Evolutionary conservation across 2,329 filamentous ascomycete genomes (phyloP).

Genomic region (Kalmusia sp.): DNA sequence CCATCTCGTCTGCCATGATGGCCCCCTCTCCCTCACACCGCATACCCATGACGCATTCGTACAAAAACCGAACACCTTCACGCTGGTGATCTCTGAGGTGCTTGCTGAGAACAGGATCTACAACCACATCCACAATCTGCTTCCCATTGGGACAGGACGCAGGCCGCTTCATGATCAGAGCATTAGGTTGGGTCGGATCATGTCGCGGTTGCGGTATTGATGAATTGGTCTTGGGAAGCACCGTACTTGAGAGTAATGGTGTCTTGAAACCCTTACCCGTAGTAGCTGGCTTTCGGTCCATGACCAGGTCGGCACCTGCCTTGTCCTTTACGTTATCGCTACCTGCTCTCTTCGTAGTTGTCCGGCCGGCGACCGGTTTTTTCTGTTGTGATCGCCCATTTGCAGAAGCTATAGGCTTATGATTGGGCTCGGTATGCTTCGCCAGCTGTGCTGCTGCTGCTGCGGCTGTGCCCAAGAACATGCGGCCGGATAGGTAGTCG

Average conservation of each 20-base stretch:
- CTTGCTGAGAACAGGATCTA: slow-evolving; percentile 70
- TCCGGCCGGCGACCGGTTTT: slow-evolving; percentile 13
- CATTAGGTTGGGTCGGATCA: slow-evolving; percentile 65
- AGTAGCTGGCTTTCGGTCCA: slow-evolving; percentile 45
- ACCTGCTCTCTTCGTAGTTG: slow-evolving; percentile 27
- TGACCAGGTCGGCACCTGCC: slow-evolving; percentile 46
- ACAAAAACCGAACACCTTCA: slow-evolving; percentile 73
- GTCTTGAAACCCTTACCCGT: slow-evolving; percentile 65
- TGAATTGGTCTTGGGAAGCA: slow-evolving; percentile 55
- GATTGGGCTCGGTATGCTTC: slow-evolving; percentile 21
- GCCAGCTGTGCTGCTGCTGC: slow-evolving; percentile 24
- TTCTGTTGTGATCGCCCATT: slow-evolving; percentile 16
- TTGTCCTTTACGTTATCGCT: slow-evolving; percentile 8
- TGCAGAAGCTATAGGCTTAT: slow-evolving; percentile 18
- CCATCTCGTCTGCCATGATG: slow-evolving; percentile 79
- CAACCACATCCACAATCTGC: slow-evolving; percentile 73
- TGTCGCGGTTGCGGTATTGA: slow-evolving; percentile 67
- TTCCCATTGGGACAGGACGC: slow-evolving; percentile 64
- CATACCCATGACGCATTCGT: slow-evolving; percentile 80
- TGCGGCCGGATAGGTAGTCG: slow-evolving; percentile 62
- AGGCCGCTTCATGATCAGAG: slow-evolving; percentile 72
- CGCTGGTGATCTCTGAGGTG: slow-evolving; percentile 72
- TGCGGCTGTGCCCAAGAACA: slow-evolving; percentile 47
- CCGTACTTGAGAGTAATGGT: slow-evolving; percentile 63
- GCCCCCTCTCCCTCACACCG: slow-evolving; percentile 71